These are phyloP conservation scores for Tricladium varicosporioides DNA, from an alignment of 2,329 filamentous ascomycete species.

Conservation along the genomic window DNA sequence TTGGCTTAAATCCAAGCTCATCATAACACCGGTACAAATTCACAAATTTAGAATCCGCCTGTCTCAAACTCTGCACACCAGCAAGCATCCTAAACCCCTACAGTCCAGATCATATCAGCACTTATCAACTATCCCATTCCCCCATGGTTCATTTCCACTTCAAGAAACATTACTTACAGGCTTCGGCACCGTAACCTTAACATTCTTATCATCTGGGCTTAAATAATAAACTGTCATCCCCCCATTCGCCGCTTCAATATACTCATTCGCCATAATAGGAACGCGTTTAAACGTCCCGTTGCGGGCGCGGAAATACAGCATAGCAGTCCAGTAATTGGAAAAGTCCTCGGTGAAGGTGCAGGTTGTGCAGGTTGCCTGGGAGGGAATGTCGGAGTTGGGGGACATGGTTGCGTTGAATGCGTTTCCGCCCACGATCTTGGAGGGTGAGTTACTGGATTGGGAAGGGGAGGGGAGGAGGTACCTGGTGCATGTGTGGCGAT, in stretches of 20 bases:
- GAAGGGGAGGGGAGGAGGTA: neutral
- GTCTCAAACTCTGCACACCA: neutral
- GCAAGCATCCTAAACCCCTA: constrained; percentile 4
- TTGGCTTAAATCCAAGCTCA: constrained; percentile 28
- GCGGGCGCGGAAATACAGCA: constrained; percentile 9
- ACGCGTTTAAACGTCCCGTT: constrained; percentile 12
- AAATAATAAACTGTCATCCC: constrained; percentile 11
- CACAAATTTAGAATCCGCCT: neutral
- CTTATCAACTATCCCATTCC: too few relatives aligned
- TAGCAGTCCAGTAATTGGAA: constrained; percentile 10
- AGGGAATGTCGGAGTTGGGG: neutral
- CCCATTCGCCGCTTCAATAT: constrained; percentile 2
- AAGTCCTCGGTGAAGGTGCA: constrained; percentile 10
- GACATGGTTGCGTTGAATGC: constrained; percentile 4
- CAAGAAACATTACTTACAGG: neutral
- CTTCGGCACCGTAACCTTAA: neutral
- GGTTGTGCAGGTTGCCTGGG: constrained; percentile 2
- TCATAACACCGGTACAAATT: constrained; percentile 3
- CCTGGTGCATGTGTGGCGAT: neutral
- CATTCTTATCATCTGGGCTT: neutral
- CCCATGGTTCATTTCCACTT: too few relatives aligned
- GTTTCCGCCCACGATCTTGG: neutral
- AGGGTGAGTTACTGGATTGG: neutral
- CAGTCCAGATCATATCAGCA: too few relatives aligned
- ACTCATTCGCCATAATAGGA: constrained; percentile 3